A percentile compares a stretch with the other conserved stretches of the same genome.
Conservation (phyloP, 139 green algal genomes). For the Picochlorum sp. region DNA sequence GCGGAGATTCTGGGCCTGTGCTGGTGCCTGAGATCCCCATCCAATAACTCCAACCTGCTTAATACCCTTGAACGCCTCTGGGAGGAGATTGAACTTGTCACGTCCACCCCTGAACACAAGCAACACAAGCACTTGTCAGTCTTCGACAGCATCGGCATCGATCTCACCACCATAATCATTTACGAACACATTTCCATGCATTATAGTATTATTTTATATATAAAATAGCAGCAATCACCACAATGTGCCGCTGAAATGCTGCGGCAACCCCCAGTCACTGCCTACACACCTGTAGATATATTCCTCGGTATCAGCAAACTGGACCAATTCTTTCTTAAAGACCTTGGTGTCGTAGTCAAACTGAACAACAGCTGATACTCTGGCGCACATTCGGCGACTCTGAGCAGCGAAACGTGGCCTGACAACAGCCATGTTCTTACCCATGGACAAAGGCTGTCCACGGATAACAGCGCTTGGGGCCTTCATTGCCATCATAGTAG, state of each 20-base stretch:
- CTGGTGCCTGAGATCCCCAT: slow-evolving; percentile 92
- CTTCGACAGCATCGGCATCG: background rate
- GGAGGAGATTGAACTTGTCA: slow-evolving; percentile 82
- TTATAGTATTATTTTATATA: too few relatives aligned
- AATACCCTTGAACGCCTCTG: slow-evolving; percentile 79
- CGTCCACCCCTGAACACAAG: slow-evolving; percentile 58
- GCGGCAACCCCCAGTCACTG: background rate
- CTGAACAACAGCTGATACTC: slow-evolving; percentile 11
- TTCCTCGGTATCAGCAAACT: slow-evolving; percentile 73
- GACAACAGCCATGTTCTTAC: background rate
- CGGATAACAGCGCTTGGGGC: slow-evolving; percentile 1
- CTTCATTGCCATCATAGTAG: background rate
- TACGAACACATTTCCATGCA: too few relatives aligned
- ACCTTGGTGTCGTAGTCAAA: slow-evolving; percentile 74
- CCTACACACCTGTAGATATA: slow-evolving; percentile 72
- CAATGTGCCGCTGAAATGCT: too few relatives aligned
- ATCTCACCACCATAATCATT: too few relatives aligned
- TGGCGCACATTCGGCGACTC: slow-evolving; percentile 2
- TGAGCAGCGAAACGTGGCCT: background rate
- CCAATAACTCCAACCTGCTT: slow-evolving; percentile 90
- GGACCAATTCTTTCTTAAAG: slow-evolving; percentile 71
- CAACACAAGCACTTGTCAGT: background rate
- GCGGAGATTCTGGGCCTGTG: slow-evolving; percentile 93
- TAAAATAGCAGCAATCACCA: too few relatives aligned
- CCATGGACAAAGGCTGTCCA: slow-evolving; percentile 2